These are phyloP conservation scores for Astragalus membranaceus DNA, from an alignment of 306 rosid species.

Conservation along the genomic window DNA sequence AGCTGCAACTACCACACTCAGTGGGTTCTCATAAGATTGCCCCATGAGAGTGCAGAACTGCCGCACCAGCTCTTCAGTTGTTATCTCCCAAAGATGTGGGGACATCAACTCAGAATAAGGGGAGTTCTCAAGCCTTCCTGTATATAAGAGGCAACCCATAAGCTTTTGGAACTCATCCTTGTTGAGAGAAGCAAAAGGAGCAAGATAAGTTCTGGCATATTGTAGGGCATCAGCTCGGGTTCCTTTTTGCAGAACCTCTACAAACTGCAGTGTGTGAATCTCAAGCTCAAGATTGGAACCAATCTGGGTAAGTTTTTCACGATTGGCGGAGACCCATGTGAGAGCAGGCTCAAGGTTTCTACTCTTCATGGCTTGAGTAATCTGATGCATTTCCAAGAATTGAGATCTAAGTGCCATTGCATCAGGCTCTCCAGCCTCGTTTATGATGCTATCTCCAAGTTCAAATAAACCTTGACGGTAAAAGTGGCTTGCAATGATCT, in stretches of 20 bases:
- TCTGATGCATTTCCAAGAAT: slow-evolving; percentile 63
- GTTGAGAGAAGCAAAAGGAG: slow-evolving; percentile 57
- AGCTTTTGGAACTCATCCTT: slow-evolving; percentile 75
- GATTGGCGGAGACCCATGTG: slow-evolving; percentile 54
- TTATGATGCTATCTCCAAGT: slow-evolving; percentile 62
- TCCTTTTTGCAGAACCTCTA: slow-evolving; percentile 59
- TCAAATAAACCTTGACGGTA: slow-evolving; percentile 65
- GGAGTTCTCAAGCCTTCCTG: slow-evolving; percentile 56
- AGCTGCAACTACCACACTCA: slow-evolving; percentile 64
- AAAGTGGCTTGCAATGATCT: slow-evolving; percentile 67
- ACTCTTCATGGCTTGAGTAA: slow-evolving; percentile 55
- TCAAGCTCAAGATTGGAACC: slow-evolving; percentile 65
- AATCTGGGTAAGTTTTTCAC: slow-evolving; percentile 42
- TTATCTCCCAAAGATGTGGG: slow-evolving; percentile 57
- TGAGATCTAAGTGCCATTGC: slow-evolving; percentile 45
- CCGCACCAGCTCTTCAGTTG: slow-evolving; percentile 55
- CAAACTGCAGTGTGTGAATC: slow-evolving; percentile 63
- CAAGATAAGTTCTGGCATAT: slow-evolving; percentile 59
- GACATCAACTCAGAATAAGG: slow-evolving; percentile 67
- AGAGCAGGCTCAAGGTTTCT: slow-evolving; percentile 79
- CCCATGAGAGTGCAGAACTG: slow-evolving; percentile 67
- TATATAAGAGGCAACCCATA: slow-evolving; percentile 72
- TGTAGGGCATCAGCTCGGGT: slow-evolving; percentile 51
- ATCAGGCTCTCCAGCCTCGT: slow-evolving; percentile 65
- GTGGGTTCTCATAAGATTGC: slow-evolving; percentile 56